A percentile compares a stretch with the other conserved stretches of the same genome.
These are phyloP conservation scores for Lyophyllum shimeji DNA, from an alignment of 768 basidiomycete species.

Conservation along the genomic window DNA sequence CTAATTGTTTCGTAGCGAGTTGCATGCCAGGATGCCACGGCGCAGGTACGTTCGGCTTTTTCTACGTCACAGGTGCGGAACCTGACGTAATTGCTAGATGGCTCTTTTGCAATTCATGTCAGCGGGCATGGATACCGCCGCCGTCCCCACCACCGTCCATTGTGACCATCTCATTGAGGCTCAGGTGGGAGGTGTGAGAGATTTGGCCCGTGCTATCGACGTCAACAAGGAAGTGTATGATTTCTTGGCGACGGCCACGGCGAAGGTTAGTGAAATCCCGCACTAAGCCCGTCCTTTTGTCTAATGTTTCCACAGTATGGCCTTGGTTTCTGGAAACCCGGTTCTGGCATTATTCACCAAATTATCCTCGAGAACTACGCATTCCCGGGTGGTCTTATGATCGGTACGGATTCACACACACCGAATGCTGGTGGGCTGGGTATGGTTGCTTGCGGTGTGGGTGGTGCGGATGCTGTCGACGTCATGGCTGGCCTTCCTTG, in stretches of 20 bases:
- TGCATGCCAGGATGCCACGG: constrained; percentile 89
- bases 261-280: constrained; percentile 56
- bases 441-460: constrained; percentile 99
- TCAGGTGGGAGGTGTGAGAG: constrained; percentile 90
- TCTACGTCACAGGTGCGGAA: constrained; percentile 15
- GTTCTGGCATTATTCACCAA: constrained; percentile 98
- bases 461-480: constrained; percentile 98
- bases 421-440: constrained; percentile 99
- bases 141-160: constrained; percentile 98
- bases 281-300: neutral
- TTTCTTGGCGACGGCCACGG: constrained; percentile 96
- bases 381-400: constrained; percentile 99
- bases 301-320: constrained; percentile 63
- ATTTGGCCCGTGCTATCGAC: constrained; percentile 87
- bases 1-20: constrained; percentile 55
- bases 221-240: constrained; percentile 99
- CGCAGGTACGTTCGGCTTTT: constrained; percentile 55
- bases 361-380: constrained; percentile 99
- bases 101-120: constrained; percentile 99
- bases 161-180: constrained; percentile 99
- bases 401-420: constrained; percentile 99
- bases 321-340: constrained; percentile 99
- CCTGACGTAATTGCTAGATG: constrained; percentile 68
- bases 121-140: constrained; percentile 95
- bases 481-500: constrained; percentile 98